Conservation (phyloP, 1,139 yeast species). For the Suhomyces kunorum region DNA sequence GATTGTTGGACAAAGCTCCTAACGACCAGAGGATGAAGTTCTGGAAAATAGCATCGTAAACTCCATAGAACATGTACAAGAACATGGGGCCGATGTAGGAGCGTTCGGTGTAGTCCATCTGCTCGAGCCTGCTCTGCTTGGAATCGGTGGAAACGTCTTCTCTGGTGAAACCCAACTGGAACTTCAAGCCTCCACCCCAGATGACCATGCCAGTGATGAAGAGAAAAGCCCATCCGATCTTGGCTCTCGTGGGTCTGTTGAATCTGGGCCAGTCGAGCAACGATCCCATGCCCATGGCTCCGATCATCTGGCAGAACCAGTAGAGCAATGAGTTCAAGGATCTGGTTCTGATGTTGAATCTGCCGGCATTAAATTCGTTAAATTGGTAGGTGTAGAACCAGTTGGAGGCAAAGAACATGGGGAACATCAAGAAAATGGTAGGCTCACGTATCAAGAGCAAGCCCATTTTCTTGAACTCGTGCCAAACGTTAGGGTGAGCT, state of each 20-base stretch:
- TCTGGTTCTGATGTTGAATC: constrained; percentile 60
- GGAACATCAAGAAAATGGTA: constrained; percentile 50
- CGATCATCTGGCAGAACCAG: constrained; percentile 63
- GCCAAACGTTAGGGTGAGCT: constrained; percentile 49
- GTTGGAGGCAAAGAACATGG: constrained; percentile 63
- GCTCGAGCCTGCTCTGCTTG: constrained; percentile 17
- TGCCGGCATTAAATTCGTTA: constrained; percentile 56
- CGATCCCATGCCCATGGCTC: constrained; percentile 52
- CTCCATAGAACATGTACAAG: constrained; percentile 61
- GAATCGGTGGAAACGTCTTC: constrained; percentile 27
- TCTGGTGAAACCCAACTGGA: constrained; percentile 49
- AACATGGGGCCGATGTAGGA: constrained; percentile 60
- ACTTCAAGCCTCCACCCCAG: constrained; percentile 65
- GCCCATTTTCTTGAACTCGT: constrained; percentile 46
- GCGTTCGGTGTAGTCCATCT: constrained; percentile 49
- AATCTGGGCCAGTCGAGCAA: constrained; percentile 47
- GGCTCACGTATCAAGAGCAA: constrained; percentile 48
- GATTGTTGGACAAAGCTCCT: constrained; percentile 60
- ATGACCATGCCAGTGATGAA: constrained; percentile 48
- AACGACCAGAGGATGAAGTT: constrained; percentile 56
- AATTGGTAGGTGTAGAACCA: constrained; percentile 69
- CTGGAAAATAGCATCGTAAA: constrained; percentile 60
- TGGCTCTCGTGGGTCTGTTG: constrained; percentile 48
- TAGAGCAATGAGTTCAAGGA: constrained; percentile 60
- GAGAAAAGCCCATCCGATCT: constrained; percentile 46